Evolutionary conservation across 2,329 filamentous ascomycete genomes (phyloP).

Genomic region (Ceratocystis lukuohia): DNA sequence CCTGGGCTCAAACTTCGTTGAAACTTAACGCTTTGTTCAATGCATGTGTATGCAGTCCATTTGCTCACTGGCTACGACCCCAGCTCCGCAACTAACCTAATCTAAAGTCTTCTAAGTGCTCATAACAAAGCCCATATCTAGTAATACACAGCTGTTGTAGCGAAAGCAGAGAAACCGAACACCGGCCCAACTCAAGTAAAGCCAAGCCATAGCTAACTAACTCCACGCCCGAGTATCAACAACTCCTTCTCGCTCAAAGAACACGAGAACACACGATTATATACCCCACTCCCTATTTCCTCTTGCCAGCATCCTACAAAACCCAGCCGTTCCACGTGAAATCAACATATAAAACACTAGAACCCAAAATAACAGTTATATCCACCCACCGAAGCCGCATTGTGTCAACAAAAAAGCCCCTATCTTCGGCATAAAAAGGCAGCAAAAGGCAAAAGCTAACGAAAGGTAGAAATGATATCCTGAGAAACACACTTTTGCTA

Average conservation of each 20-base stretch:
- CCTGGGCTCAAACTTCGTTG: not conserved
- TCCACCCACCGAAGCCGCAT: not conserved
- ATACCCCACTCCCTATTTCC: no score
- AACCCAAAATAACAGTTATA: not conserved
- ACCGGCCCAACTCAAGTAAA: not conserved
- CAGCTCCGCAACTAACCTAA: no score
- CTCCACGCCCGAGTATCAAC: no score
- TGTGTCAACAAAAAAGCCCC: not conserved
- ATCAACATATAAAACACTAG: not conserved
- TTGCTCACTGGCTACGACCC: not conserved
- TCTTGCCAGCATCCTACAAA: not conserved
- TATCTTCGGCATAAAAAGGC: not conserved
- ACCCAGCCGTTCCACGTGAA: not conserved
- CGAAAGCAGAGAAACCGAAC: not conserved
- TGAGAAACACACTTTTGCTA: not conserved
- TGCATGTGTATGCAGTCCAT: not conserved
- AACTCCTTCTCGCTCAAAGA: no score
- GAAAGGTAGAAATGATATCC: not conserved
- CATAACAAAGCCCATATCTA: not conserved
- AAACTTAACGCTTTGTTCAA: not conserved
- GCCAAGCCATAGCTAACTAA: not conserved
- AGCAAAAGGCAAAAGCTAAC: not conserved
- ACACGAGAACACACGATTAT: no score
- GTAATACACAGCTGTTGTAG: not conserved
- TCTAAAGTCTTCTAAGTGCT: not conserved